These are phyloP conservation scores for Petasospora fabianii DNA, from an alignment of 1,139 yeast species.

Conservation along the genomic window DNA sequence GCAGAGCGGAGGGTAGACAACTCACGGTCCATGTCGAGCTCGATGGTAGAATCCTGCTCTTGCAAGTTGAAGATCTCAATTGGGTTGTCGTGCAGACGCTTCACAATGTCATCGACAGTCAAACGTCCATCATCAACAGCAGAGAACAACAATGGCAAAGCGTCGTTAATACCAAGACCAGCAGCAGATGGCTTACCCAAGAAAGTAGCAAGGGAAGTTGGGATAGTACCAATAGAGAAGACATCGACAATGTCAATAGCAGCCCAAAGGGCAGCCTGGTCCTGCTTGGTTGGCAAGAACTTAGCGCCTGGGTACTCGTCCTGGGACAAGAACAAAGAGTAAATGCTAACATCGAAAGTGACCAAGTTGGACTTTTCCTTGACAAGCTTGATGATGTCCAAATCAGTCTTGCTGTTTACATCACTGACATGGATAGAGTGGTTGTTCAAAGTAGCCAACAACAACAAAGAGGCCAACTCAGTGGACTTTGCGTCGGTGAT, in stretches of 20 bases:
- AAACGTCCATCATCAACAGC: conserved; percentile 76
- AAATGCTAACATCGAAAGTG: conserved; percentile 87
- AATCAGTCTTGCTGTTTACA: conserved; percentile 76
- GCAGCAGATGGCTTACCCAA: conserved; percentile 57
- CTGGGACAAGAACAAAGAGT: conserved; percentile 72
- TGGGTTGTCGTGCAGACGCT: conserved; percentile 80
- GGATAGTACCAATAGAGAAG: conserved; percentile 81
- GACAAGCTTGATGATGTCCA: conserved; percentile 80
- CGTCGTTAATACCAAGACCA: conserved; percentile 77
- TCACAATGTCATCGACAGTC: conserved; percentile 66
- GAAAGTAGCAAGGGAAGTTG: conserved; percentile 67
- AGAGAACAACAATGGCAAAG: conserved; percentile 74
- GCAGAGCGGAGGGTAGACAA: conserved; percentile 40
- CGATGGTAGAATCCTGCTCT: conserved; percentile 72
- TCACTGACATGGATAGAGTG: conserved; percentile 88
- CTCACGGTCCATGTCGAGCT: conserved; percentile 75
- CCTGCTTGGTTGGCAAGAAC: conserved; percentile 76
- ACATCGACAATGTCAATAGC: conserved; percentile 72
- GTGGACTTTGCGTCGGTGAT: conserved; percentile 91
- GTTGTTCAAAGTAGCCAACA: conserved; percentile 84
- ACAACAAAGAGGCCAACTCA: conserved; percentile 83
- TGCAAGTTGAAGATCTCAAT: conserved; percentile 78
- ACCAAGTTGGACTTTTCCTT: conserved; percentile 78
- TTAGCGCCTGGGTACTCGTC: conserved; percentile 66
- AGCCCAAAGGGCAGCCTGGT: conserved; percentile 81